Base-by-base conservation (phyloP, 192 early-diverging fungal species). In the Backusella liffmaniae region DNA sequence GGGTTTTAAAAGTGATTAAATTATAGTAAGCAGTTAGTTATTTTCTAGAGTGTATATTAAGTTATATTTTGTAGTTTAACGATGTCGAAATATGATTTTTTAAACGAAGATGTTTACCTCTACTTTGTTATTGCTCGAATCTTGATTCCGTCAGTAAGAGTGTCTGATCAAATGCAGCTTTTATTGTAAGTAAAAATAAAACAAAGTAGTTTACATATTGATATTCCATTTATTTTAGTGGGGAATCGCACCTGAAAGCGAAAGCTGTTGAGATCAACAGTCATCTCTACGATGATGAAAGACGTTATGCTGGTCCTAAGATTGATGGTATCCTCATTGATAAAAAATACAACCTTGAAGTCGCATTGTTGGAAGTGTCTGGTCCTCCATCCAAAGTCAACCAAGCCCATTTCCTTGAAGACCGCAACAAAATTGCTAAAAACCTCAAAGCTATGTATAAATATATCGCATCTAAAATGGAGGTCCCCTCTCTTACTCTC, bases 381-480 rank as follows among this genome's bases (percentile, higher is more conserved):
- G 68, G 37, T 15, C 37, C 37, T 12, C 41, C 37, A 10, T 8
- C 21, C 13, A 70, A 70, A 70, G 41, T 70, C 9, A 42, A 37
- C 2, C 68, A 42, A 70, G 23, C 37, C 6, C 68, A 44, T 10
- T 26, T 36, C 21, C n/a, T 70, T 6, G 68, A 70, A 44, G 37
- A 70, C 35, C 18, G n/a, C 23, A n/a, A 70, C 32, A 70, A 70
- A n/a, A 70, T 5, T 0, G 34, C 35, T 26, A 49, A 70, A 13
- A 70, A 49, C 21, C 23, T 70, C 12, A 70, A 70, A 44, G 39
- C 29, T 10, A 49, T 70, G 69, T 70, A 44, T 12, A 46, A 70
- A 41, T 15, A 49, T 21, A 70, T 46, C 16, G 23, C 29, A 23
- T 30, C 21, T 4, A 70, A 44, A 70, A 41, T 30, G 69, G 69